phyloP scores from a whole-genome alignment of 2,329 filamentous ascomycete species.

The Exophiala spinifera region DNA sequence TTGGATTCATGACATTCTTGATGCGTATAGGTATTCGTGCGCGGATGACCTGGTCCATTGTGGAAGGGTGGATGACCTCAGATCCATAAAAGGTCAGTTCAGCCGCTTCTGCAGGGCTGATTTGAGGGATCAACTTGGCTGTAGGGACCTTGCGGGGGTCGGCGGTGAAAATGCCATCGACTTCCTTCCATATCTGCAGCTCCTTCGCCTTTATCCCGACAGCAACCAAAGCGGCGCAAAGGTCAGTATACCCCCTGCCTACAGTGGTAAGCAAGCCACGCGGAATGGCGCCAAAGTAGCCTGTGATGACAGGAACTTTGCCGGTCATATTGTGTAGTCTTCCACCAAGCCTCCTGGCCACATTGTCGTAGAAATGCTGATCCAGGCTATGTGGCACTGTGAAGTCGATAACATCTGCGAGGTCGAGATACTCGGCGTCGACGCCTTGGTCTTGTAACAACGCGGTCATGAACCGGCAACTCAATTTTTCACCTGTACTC shows the following conservation, averaged over 20 bases:
- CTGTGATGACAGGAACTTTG: slow-evolving; percentile 76
- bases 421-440: slow-evolving; percentile 83
- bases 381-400: slow-evolving; percentile 58
- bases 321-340: slow-evolving; percentile 64
- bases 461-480: slow-evolving; percentile 85
- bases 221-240: slow-evolving; percentile 87
- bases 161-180: slow-evolving; percentile 87
- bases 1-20: slow-evolving; percentile 68
- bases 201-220: slow-evolving; percentile 85
- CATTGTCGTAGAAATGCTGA: slow-evolving; percentile 65
- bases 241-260: slow-evolving; percentile 91
- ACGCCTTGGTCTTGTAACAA: slow-evolving; percentile 77
- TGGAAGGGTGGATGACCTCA: slow-evolving; percentile 97
- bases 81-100: slow-evolving; percentile 93
- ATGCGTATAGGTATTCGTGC: slow-evolving; percentile 65
- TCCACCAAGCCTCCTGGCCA: slow-evolving; percentile 59
- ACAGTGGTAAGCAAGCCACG: slow-evolving; percentile 88
- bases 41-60: slow-evolving; percentile 85
- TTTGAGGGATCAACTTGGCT: slow-evolving; percentile 79
- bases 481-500: slow-evolving; percentile 93
- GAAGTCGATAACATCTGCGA: slow-evolving; percentile 76
- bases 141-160: slow-evolving; percentile 90
- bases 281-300: slow-evolving; percentile 91
- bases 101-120: slow-evolving; percentile 91
- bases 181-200: slow-evolving; percentile 98